Conservation (phyloP, 306 rosid genomes). For the Rosa persica region DNA sequence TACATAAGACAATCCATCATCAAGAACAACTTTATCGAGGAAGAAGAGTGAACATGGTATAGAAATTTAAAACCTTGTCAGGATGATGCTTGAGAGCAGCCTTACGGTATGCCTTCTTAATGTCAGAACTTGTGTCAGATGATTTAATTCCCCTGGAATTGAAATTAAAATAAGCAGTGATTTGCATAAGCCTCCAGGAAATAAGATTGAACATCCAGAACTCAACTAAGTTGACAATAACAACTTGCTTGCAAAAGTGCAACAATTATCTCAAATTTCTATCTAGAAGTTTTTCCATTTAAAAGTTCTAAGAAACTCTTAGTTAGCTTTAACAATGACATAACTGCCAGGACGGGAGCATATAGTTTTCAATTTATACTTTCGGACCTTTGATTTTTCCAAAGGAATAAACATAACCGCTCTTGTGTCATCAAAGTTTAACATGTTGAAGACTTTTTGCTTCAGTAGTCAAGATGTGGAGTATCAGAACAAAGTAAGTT, state of each 20-base stretch:
- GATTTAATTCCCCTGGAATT: constrained; percentile 33
- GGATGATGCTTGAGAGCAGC: constrained; percentile 43
- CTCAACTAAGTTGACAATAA: not conserved
- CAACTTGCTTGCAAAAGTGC: not conserved
- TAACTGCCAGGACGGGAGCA: not conserved
- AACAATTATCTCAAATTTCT: not conserved
- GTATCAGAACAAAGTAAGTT: not conserved
- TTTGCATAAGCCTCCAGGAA: not conserved
- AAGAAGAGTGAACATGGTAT: not conserved
- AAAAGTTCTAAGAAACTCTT: not conserved
- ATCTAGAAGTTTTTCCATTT: not conserved
- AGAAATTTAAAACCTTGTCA: constrained; percentile 33
- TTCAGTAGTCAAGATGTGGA: not conserved
- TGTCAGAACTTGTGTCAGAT: constrained; percentile 26
- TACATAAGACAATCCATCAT: not conserved
- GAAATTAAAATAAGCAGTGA: constrained; percentile 2
- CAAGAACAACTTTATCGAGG: not conserved
- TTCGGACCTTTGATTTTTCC: not conserved
- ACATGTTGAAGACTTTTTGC: not conserved
- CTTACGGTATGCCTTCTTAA: constrained; percentile 37
- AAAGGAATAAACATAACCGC: not conserved
- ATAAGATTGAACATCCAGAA: not conserved
- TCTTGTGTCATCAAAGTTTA: not conserved
- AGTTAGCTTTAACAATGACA: not conserved
- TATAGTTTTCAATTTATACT: not conserved